Evolutionary conservation across 202 grass and related monocot species (phyloP).

Genomic region (Brachypodium distachyon): DNA sequence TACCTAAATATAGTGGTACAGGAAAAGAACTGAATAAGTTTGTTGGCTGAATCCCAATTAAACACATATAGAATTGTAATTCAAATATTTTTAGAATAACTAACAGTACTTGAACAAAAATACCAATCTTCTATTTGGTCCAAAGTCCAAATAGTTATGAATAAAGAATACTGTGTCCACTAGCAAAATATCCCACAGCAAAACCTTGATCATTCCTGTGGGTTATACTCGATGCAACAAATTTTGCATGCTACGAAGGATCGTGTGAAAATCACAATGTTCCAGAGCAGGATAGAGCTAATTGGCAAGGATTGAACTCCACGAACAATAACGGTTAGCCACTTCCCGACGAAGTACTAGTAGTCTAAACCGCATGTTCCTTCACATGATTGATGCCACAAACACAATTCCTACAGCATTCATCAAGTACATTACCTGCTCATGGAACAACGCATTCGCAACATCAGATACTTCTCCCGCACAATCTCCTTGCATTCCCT

Average conservation of each 20-base stretch:
- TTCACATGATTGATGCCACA: not conserved
- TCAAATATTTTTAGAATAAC: not conserved
- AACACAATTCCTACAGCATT: not conserved
- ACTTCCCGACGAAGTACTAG: not conserved
- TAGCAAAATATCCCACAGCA: not conserved
- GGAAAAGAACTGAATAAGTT: not conserved
- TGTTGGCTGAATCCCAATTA: not conserved
- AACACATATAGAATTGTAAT: not conserved
- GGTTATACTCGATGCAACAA: not conserved
- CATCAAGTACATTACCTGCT: constrained; percentile 18
- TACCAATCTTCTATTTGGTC: not conserved
- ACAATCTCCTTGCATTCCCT: constrained; percentile 8
- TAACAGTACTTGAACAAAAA: not conserved
- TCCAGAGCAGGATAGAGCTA: not conserved
- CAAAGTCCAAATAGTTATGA: not conserved
- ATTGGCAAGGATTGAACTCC: not conserved
- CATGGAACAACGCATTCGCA: constrained; percentile 25
- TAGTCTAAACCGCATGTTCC: not conserved
- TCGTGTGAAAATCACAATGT: not conserved
- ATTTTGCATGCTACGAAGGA: not conserved
- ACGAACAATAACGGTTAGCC: not conserved
- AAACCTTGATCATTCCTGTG: not conserved
- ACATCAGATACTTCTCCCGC: constrained; percentile 5
- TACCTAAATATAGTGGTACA: not conserved
- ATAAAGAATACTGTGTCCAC: not conserved